Conservation (phyloP, 2,329 filamentous ascomycete genomes). For the Diatrype stigma region DNA sequence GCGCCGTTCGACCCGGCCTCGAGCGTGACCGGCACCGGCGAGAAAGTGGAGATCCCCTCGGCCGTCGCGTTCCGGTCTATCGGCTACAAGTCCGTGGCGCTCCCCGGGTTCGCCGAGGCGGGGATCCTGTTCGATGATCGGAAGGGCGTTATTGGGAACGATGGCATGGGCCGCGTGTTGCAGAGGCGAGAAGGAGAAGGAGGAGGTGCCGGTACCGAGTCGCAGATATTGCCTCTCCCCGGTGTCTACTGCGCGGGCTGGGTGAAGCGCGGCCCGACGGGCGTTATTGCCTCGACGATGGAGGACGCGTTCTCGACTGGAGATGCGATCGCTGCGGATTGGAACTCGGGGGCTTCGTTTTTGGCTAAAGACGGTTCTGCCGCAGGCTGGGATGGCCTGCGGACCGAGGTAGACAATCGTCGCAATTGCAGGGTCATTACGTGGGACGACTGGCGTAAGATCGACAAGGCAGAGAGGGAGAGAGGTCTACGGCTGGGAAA, state of each 20-base stretch:
- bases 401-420: conserved; percentile 47
- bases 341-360: conserved; percentile 45
- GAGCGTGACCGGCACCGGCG: conserved; percentile 44
- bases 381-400: conserved; percentile 74
- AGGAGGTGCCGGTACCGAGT: conserved; percentile 25
- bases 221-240: conserved; percentile 45
- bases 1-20: conserved; percentile 51
- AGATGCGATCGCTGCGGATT: conserved; percentile 79
- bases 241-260: conserved; percentile 92
- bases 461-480: conserved; percentile 72
- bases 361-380: conserved; percentile 23
- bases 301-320: conserved; percentile 87
- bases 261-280: conserved; percentile 92
- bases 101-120: conserved; percentile 69
- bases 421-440: conserved; percentile 60
- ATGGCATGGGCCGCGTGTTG: conserved; percentile 68
- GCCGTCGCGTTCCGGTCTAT: conserved; percentile 86
- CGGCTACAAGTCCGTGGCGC: conserved; percentile 78
- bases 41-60: conserved; percentile 54
- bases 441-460: conserved; percentile 82
- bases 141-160: conserved; percentile 77
- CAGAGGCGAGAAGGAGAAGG: conserved; percentile 30
- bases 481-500: conserved; percentile 67
- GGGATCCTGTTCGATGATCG: conserved; percentile 73
- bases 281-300: conserved; percentile 95